Evolutionary conservation across 2,329 filamentous ascomycete genomes (phyloP).

Genomic region (Pseudocercospora musae): DNA sequence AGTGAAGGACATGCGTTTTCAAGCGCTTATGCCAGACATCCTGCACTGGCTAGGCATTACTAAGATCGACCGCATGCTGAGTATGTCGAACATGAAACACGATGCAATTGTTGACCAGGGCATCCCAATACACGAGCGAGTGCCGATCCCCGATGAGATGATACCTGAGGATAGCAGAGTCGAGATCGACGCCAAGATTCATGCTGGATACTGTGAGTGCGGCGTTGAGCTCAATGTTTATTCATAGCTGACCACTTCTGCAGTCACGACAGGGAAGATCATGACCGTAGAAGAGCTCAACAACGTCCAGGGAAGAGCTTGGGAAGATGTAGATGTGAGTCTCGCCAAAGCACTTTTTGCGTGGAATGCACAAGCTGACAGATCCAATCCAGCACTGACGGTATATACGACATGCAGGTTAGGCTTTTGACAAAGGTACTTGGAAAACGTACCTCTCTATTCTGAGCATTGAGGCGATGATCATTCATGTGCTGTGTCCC

Average conservation of each 20-base stretch:
- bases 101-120: slow-evolving; percentile 70
- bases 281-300: slow-evolving; percentile 84
- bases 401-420: neutral
- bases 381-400: slow-evolving; percentile 20
- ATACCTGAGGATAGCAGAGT: slow-evolving; percentile 93
- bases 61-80: slow-evolving; percentile 97
- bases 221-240: neutral
- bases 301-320: slow-evolving; percentile 82
- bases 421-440: neutral
- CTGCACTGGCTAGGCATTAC: slow-evolving; percentile 97
- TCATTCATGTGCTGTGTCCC: neutral
- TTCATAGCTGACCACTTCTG: slow-evolving; percentile 18
- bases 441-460: neutral
- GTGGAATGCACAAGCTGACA: slow-evolving; percentile 16
- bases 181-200: slow-evolving; percentile 99
- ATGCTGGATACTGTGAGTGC: slow-evolving; percentile 63
- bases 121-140: slow-evolving; percentile 36
- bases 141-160: slow-evolving; percentile 89
- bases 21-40: slow-evolving; percentile 89
- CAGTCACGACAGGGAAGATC: slow-evolving; percentile 79
- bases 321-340: slow-evolving; percentile 66
- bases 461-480: slow-evolving; percentile 1
- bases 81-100: slow-evolving; percentile 98
- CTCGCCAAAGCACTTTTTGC: neutral
- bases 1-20: slow-evolving; percentile 92